These are phyloP conservation scores for Hirsutella minnesotensis DNA, from an alignment of 2,329 filamentous ascomycete genomes.

Conservation along the genomic window DNA sequence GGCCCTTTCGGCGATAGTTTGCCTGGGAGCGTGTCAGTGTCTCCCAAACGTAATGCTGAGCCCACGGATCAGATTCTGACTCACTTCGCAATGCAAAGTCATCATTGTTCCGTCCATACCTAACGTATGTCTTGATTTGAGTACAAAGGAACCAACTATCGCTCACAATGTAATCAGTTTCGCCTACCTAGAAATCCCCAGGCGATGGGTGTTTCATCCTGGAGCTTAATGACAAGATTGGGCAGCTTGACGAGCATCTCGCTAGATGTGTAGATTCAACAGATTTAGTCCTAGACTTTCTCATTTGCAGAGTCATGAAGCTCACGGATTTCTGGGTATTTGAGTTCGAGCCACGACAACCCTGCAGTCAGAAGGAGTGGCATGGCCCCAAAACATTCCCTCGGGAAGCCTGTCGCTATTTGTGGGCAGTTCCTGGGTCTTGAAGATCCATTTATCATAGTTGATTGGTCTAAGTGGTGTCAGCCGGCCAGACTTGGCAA, in stretches of 20 bases:
- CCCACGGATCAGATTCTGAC: no score
- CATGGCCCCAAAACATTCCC: constrained; percentile 42
- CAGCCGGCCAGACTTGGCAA: constrained; percentile 15
- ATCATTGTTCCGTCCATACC: constrained; percentile 51
- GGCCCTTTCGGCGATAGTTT: constrained; percentile 44
- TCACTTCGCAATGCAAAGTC: constrained; percentile 46
- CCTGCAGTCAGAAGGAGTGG: constrained; percentile 39
- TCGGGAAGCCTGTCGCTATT: constrained; percentile 21
- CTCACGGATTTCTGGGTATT: constrained; percentile 42
- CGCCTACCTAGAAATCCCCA: constrained; percentile 48
- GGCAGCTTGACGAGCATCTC: constrained; percentile 31
- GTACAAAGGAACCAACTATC: neutral
- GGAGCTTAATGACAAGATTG: constrained; percentile 32
- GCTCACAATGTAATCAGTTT: neutral
- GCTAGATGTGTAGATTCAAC: constrained; percentile 11
- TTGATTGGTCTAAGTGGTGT: constrained; percentile 8
- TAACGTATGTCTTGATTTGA: constrained; percentile 8
- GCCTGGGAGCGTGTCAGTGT: no score
- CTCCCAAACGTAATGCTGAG: no score
- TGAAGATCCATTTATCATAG: constrained; percentile 49
- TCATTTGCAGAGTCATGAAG: neutral
- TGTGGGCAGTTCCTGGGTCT: constrained; percentile 29
- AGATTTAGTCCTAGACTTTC: neutral
- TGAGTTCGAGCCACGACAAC: constrained; percentile 42
- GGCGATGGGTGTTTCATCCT: constrained; percentile 39